These are phyloP conservation scores for Microglena sp. DNA, from an alignment of 139 green algal species.

Conservation along the genomic window DNA sequence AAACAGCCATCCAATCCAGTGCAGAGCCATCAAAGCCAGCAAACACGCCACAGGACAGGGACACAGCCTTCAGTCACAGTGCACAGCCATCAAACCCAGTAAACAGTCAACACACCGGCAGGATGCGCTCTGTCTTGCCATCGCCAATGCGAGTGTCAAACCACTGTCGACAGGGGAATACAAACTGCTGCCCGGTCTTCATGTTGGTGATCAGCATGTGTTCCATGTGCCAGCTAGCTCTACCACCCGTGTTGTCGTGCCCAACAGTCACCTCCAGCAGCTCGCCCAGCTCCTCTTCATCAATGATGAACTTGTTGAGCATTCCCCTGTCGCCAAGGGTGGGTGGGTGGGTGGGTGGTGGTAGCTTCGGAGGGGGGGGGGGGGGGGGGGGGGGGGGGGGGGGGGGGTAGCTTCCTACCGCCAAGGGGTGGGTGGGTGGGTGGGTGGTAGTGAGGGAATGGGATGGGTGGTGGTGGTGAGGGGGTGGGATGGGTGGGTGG, in stretches of 20 bases:
- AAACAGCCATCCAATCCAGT: not conserved
- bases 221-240: constrained; percentile 44
- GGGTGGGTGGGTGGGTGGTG: too few relatives aligned
- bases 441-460: too few relatives aligned
- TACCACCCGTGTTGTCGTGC: constrained; percentile 35
- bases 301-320: constrained; percentile 28
- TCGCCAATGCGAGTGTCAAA: constrained; percentile 31
- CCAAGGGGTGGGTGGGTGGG: not conserved
- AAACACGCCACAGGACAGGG: not conserved
- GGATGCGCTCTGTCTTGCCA: constrained; percentile 24
- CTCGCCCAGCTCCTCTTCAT: constrained; percentile 41
- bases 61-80: not conserved
- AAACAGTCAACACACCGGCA: too few relatives aligned
- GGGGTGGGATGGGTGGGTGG: too few relatives aligned
- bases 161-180: constrained; percentile 39
- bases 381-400: not conserved
- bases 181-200: constrained; percentile 20
- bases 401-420: too few relatives aligned
- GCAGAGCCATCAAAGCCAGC: not conserved
- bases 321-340: constrained; percentile 11
- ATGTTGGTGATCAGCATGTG: constrained; percentile 36
- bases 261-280: constrained; percentile 34
- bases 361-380: too few relatives aligned
- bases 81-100: constrained; percentile 8
- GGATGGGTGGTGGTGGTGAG: too few relatives aligned